These are phyloP conservation scores for Colletotrichum caudatum DNA, from an alignment of 2,329 filamentous ascomycete genomes.

Conservation along the genomic window DNA sequence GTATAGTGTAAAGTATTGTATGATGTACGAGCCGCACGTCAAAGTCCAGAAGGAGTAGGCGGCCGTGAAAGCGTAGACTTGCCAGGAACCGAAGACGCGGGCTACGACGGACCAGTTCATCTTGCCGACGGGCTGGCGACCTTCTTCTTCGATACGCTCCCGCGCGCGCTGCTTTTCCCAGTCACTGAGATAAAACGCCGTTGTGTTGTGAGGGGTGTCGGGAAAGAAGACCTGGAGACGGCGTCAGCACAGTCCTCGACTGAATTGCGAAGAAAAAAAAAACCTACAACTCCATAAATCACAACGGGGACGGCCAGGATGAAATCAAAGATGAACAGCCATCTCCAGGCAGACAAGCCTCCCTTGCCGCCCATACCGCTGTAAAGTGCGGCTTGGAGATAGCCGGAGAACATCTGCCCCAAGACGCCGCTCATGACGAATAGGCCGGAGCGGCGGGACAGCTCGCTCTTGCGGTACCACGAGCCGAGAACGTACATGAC, in stretches of 20 bases:
- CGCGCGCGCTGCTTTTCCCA: slow-evolving; percentile 74
- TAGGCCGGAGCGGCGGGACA: slow-evolving; percentile 67
- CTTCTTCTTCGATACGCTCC: slow-evolving; percentile 74
- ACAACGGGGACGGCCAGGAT: slow-evolving; percentile 54
- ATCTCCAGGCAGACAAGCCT: slow-evolving; percentile 52
- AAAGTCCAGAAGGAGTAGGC: slow-evolving; percentile 56
- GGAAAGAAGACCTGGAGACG: slow-evolving; percentile 49
- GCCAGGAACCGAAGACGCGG: slow-evolving; percentile 56
- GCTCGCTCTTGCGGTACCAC: slow-evolving; percentile 70
- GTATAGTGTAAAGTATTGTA: slow-evolving; percentile 57
- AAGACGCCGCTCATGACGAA: slow-evolving; percentile 70
- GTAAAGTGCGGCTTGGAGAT: slow-evolving; percentile 51
- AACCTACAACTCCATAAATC: slow-evolving; percentile 48
- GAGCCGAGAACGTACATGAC: slow-evolving; percentile 66
- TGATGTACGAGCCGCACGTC: slow-evolving; percentile 54
- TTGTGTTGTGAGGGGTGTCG: slow-evolving; percentile 57
- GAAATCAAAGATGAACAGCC: slow-evolving; percentile 56
- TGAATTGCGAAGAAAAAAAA: neutral
- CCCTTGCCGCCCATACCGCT: slow-evolving; percentile 50
- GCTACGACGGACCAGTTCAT: slow-evolving; percentile 53
- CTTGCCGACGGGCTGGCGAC: slow-evolving; percentile 53
- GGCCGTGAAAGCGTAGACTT: slow-evolving; percentile 57
- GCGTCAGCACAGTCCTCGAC: neutral
- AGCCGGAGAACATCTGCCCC: slow-evolving; percentile 53
- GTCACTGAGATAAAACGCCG: slow-evolving; percentile 57